These are phyloP conservation scores for Microdochium nivale DNA, from an alignment of 2,329 filamentous ascomycete species.

Conservation along the genomic window DNA sequence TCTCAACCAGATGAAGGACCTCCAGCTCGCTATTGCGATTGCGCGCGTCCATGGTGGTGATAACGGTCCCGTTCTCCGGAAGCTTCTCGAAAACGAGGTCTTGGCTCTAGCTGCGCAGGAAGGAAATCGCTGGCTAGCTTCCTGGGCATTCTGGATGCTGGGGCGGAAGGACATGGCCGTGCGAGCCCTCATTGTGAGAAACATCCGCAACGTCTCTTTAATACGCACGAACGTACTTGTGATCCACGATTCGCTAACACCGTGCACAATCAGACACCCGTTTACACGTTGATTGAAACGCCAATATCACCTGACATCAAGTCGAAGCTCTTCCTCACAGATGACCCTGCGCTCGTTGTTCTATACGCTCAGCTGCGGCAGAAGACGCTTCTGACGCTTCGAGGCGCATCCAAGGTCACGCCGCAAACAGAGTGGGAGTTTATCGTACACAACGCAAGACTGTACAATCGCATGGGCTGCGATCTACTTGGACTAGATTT, in stretches of 20 bases:
- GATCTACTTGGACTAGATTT: conserved; percentile 82
- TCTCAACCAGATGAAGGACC: conserved; percentile 75
- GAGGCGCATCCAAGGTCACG: conserved; percentile 74
- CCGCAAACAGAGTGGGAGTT: conserved; percentile 81
- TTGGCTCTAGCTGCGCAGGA: conserved; percentile 68
- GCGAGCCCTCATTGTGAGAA: conserved; percentile 65
- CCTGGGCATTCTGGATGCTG: conserved; percentile 93
- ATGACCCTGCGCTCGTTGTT: conserved; percentile 82
- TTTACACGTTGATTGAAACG: conserved; percentile 64
- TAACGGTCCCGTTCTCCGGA: conserved; percentile 61
- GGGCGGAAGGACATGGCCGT: conserved; percentile 76
- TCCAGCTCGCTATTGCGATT: conserved; percentile 84
- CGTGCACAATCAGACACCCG: conserved; percentile 51
- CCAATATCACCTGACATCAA: conserved; percentile 61
- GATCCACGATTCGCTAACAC: neutral
- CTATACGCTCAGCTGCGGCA: conserved; percentile 81
- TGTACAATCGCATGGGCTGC: conserved; percentile 89
- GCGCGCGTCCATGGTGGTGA: conserved; percentile 85
- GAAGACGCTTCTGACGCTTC: conserved; percentile 72
- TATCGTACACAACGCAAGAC: conserved; percentile 72
- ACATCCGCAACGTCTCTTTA: neutral
- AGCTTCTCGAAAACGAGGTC: conserved; percentile 71
- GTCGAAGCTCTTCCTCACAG: conserved; percentile 73
- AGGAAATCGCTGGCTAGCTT: conserved; percentile 87
- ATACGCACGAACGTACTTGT: neutral